phyloP scores from a whole-genome alignment of 176 grass and related monocot species.

The Microstegium vimineum region DNA sequence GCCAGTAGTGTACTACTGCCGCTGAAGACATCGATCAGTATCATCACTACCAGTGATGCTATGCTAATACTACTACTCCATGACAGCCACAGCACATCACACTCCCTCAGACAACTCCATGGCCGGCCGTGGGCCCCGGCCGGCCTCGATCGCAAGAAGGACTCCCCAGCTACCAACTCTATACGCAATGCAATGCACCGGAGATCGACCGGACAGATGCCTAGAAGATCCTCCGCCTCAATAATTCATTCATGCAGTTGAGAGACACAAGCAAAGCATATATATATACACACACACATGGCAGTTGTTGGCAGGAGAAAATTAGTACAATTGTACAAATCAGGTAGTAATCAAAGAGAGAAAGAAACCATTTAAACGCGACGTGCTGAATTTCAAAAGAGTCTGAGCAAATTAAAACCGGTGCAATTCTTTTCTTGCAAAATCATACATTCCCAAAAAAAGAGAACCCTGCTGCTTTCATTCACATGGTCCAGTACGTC shows the following conservation, averaged over 20 bases:
- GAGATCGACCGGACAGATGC: conserved; percentile 8
- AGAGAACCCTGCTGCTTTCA: background rate
- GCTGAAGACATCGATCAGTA: conserved; percentile 6
- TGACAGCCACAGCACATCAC: background rate
- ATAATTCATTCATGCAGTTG: conserved; percentile 3
- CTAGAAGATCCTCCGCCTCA: background rate
- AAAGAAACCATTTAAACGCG: too few species aligned
- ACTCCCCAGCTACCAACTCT: conserved; percentile 25
- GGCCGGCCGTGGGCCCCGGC: background rate
- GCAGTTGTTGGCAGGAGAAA: too few species aligned
- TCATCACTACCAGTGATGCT: background rate
- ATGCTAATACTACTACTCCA: background rate
- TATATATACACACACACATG: too few species aligned
- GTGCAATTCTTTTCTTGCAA: background rate
- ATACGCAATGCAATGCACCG: conserved; percentile 19
- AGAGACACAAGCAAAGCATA: background rate
- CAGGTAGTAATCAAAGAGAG: too few species aligned
- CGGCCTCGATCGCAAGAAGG: too few species aligned
- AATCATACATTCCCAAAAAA: background rate
- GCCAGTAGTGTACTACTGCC: background rate
- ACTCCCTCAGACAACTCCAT: background rate
- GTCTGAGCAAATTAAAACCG: too few species aligned
- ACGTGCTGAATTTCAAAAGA: too few species aligned
- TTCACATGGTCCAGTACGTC: background rate
- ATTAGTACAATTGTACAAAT: too few species aligned